These are phyloP conservation scores for Acanthamoeba rhysodes DNA, from an alignment of 208 protist species.

Conservation along the genomic window DNA sequence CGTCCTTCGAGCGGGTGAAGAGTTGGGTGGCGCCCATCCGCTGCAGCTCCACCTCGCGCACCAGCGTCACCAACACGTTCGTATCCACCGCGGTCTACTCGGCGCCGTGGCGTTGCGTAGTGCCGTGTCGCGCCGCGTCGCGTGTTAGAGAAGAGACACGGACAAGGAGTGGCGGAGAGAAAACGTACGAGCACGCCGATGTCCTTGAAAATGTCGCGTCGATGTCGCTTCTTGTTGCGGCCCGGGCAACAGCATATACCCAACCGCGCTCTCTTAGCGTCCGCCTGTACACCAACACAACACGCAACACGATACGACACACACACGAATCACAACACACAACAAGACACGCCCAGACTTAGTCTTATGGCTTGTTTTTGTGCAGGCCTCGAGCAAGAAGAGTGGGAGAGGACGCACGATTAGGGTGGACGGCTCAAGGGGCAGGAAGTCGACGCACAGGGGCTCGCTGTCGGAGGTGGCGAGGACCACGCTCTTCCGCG, in stretches of 20 bases:
- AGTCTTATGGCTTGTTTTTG: not conserved
- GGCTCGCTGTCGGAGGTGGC: constrained; percentile 49
- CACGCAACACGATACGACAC: not conserved
- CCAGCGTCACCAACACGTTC: constrained; percentile 39
- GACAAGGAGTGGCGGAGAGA: not conserved
- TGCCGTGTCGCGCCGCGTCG: not conserved
- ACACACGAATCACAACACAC: not conserved
- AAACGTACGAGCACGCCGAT: not conserved
- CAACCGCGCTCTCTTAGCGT: not conserved
- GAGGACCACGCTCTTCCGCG: not conserved
- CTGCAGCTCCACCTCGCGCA: constrained; percentile 31
- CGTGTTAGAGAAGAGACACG: not conserved
- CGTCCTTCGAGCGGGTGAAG: not conserved
- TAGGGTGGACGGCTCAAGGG: not conserved
- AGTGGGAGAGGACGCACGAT: not conserved
- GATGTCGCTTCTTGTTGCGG: constrained; percentile 65
- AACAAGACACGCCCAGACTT: not conserved
- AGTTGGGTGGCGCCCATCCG: constrained; percentile 34
- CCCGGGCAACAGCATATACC: constrained; percentile 50
- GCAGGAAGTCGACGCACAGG: constrained; percentile 45
- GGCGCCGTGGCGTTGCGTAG: not conserved
- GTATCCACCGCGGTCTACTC: not conserved
- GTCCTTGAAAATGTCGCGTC: constrained; percentile 23
- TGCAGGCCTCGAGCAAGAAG: not conserved
- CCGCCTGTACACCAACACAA: not conserved